Evolutionary conservation across 176 grass and related monocot genomes (phyloP), one percentile per base, ranked within the genome.

Genomic region (Areca catechu): DNA sequence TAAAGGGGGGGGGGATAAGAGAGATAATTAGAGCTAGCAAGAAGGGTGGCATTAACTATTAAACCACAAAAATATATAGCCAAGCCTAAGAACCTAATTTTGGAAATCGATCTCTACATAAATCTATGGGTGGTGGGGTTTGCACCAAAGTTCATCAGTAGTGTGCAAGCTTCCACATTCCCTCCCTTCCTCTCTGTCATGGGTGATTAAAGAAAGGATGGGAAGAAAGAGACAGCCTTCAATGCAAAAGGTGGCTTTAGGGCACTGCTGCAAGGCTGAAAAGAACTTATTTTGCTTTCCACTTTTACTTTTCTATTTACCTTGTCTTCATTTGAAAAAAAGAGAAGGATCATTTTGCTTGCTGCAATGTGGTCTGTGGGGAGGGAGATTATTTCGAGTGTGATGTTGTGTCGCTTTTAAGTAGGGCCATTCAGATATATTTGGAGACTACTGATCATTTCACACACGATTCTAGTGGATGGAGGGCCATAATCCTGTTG

Each of bases 171-270:
- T 64, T 50, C 83, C 71, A 84, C 80, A 88, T 94, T 84, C 77
- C 85, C 71, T 10, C 9, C 34, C 2, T 43, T 12, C 34, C 81
- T 71, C 68, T 76, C 63, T 78, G 70, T 65, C 73, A 68, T 83
- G 66, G 68, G 76, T 70, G 89, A 83, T 84, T 84, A 93, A 93
- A 94, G 89, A 63, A 63, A 62, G 69, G 27, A 20, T 63, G 62
- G 52, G 49, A 23, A 47, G 75, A 75, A 68, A 77, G 78, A 79
- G 86, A 85, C 81, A 84, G 67, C 73, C 62, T 80, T 86, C 55
- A 76, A 78, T 80, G 79, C 65, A 80, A 86, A 91, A 92, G 86
- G 51, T 71, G 59, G 69, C 61, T 53, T 69, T 75, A 25, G 22
- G 28, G 57, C 52, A 4, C 69, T 66, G 30, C 55, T 65, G 20